phyloP scores from a whole-genome alignment of 2,329 filamentous ascomycete genomes.

The Chalaropsis ovoidea region DNA sequence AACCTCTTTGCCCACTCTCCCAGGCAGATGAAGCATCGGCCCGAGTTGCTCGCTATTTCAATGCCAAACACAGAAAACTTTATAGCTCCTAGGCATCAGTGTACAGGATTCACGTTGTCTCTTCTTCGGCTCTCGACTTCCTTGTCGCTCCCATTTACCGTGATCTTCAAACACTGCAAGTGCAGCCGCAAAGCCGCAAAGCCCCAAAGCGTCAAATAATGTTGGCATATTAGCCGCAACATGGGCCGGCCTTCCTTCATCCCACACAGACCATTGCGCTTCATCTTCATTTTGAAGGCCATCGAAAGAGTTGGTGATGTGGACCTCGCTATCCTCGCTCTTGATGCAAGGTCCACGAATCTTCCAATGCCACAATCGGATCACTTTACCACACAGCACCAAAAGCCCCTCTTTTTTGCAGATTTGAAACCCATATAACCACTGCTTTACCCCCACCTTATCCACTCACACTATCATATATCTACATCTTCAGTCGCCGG shows the following conservation, averaged over 20 bases:
- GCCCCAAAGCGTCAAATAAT: slow-evolving; percentile 8
- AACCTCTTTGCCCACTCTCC: too few relatives aligned
- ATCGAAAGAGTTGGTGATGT: background rate
- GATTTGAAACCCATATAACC: slow-evolving; percentile 12
- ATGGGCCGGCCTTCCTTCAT: slow-evolving; percentile 5
- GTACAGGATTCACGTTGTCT: background rate
- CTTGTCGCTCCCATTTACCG: slow-evolving; percentile 19
- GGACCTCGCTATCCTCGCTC: slow-evolving; percentile 17
- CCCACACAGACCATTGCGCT: background rate
- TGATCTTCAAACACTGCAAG: slow-evolving; percentile 16
- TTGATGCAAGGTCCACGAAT: slow-evolving; percentile 16
- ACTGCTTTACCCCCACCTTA: background rate
- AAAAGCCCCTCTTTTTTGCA: slow-evolving; percentile 14
- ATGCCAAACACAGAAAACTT: too few relatives aligned
- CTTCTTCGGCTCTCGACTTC: background rate
- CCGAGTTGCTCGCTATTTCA: too few relatives aligned
- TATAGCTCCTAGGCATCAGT: background rate
- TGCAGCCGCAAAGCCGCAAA: slow-evolving; percentile 20
- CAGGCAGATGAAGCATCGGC: too few relatives aligned
- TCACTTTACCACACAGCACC: background rate
- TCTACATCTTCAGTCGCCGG: background rate
- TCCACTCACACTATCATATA: background rate
- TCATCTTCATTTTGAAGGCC: background rate
- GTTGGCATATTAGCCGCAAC: slow-evolving; percentile 10
- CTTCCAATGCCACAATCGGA: slow-evolving; percentile 2